Base-by-base conservation (phyloP, 768 basidiomycete species). In the Dendrothele bispora region DNA sequence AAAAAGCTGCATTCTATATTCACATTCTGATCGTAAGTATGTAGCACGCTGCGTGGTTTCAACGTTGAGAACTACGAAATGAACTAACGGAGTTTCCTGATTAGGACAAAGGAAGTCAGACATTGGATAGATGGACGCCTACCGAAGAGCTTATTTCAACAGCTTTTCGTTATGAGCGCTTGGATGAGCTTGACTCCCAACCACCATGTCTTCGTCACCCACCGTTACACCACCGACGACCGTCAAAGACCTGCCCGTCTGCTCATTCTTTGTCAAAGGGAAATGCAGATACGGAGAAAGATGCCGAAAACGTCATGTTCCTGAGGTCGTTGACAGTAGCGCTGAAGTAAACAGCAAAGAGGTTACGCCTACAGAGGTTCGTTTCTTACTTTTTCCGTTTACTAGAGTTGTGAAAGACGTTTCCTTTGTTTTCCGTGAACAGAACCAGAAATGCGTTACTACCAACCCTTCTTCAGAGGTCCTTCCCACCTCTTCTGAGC, bases 221-320 rank as follows among this genome's bases (percentile, higher is more conserved):
- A n/a, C 36, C 5, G n/a, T 21, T 37, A 5, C 15, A 6, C 36
- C 36, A 17, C 36, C n/a, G n/a, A 21, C 6, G n/a, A 15, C 21
- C 36, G 36, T 6, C n/a, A 17, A 37, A 6, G 21, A 37, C 36
- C 7, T 15, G 5, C 7, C n/a, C 36, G 21, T 37, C 36, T 49
- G 48, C 35, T n/a, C 41, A 4, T 43, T 43, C 21, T 43, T 36
- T 36, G 28, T 21, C 18, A 32, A 32, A 49, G 48, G 48, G 25
- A 28, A 46, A 11, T 50, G 49, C 24, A 43, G 49, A 25, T 44
- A 18, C 14, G 49, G 49, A 8, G 42, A 41, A 37, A 24, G 20
- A 18, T 50, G 49, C 35, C 37, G 36, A 25, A 26, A 8, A 11
- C 43, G 20, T 8, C 49, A 50, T 39, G 43, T 22, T 15, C 15